Conservation (phyloP, 306 rosid species). For the Prunus campanulata region DNA sequence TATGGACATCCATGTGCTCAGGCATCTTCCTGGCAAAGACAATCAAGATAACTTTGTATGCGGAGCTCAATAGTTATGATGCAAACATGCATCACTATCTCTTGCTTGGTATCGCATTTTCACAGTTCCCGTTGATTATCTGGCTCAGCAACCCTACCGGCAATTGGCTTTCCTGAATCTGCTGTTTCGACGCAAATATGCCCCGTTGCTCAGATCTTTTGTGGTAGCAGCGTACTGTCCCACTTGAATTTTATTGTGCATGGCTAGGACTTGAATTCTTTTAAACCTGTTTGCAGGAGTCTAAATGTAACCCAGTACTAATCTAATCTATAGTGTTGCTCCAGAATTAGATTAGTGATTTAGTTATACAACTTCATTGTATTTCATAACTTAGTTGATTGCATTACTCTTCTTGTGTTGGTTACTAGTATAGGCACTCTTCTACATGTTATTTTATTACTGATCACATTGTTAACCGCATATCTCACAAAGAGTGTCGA, state of each 20-base stretch:
- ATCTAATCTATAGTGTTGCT: neutral
- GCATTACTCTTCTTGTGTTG: neutral
- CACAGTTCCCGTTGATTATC: conserved; percentile 52
- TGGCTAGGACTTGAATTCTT: neutral
- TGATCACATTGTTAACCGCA: too few relatives aligned
- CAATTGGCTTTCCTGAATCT: neutral
- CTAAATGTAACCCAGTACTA: neutral
- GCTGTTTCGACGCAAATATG: neutral
- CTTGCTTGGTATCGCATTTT: conserved; percentile 58
- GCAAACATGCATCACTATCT: conserved; percentile 65
- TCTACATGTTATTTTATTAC: too few relatives aligned
- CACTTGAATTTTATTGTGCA: neutral
- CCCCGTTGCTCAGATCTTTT: too few relatives aligned
- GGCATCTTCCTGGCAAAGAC: conserved; percentile 70
- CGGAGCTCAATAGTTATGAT: conserved; percentile 59
- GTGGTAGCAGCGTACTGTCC: neutral
- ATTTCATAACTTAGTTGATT: neutral
- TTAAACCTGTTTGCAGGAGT: neutral
- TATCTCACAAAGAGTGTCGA: too few relatives aligned
- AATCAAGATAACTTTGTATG: conserved; percentile 58
- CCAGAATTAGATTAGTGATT: neutral
- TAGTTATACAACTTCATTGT: neutral
- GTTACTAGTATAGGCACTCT: too few relatives aligned
- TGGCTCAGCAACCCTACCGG: conserved; percentile 20
- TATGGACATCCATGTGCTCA: conserved; percentile 68